These are phyloP conservation scores for Nicotiana attenuata DNA, from an alignment of 257 asterid species.

Conservation along the genomic window DNA sequence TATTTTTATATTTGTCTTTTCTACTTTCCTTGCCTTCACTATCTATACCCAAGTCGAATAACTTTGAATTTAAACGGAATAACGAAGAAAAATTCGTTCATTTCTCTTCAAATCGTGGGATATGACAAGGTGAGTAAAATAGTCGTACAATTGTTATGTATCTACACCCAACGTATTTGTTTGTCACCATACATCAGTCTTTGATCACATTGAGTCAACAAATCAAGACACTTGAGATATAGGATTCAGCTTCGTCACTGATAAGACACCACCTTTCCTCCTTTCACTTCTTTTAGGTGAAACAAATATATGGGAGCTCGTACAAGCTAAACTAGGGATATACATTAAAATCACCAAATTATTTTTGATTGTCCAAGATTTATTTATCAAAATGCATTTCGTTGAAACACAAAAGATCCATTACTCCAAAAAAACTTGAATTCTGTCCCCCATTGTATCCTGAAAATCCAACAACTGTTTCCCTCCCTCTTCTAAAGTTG, in stretches of 20 bases:
- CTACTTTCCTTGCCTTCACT: too few species aligned
- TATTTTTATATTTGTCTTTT: too few species aligned
- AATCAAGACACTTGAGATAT: background rate
- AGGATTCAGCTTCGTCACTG: background rate
- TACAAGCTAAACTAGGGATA: background rate
- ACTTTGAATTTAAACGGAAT: too few species aligned
- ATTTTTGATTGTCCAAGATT: background rate
- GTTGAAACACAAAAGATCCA: background rate
- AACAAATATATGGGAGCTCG: background rate
- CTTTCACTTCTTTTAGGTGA: background rate
- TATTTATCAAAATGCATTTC: background rate
- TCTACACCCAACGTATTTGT: background rate
- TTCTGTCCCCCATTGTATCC: slow-evolving; percentile 80
- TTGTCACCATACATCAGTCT: background rate
- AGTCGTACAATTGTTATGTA: background rate
- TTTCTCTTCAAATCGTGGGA: too few species aligned
- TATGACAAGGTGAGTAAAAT: background rate
- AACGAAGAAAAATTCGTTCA: too few species aligned
- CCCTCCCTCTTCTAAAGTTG: slow-evolving; percentile 63
- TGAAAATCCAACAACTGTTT: slow-evolving; percentile 71
- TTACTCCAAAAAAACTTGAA: slow-evolving; percentile 79
- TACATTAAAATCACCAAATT: background rate
- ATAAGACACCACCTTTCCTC: background rate
- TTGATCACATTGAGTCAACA: background rate
- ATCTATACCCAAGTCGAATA: too few species aligned